A percentile compares a stretch with the other conserved stretches of the same genome.
These are phyloP conservation scores for Cercophora newfieldiana DNA, from an alignment of 495 filamentous ascomycete genomes.

Conservation along the genomic window DNA sequence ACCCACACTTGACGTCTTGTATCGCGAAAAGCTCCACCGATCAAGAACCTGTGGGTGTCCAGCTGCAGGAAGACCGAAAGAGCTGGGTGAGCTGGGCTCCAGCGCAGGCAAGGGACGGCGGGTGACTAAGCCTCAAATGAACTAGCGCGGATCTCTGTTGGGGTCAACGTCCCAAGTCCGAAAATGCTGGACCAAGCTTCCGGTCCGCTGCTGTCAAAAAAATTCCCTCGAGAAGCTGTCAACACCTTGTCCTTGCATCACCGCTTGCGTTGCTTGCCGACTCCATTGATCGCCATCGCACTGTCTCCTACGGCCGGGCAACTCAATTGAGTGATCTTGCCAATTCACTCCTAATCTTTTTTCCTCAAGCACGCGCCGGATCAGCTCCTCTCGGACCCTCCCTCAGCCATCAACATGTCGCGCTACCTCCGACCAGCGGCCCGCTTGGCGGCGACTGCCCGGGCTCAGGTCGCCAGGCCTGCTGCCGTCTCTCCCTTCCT, in stretches of 20 bases:
- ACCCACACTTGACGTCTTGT: not conserved
- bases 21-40: not conserved
- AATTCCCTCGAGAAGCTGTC: slow-evolving; percentile 35
- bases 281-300: slow-evolving; percentile 20
- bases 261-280: slow-evolving; percentile 11
- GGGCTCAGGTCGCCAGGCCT: slow-evolving; percentile 47
- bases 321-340: slow-evolving; percentile 17
- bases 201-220: slow-evolving; percentile 27
- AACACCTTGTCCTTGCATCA: slow-evolving; percentile 17
- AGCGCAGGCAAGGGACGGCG: not conserved
- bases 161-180: slow-evolving; percentile 35
- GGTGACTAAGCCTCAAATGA: slow-evolving; percentile 25
- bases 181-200: slow-evolving; percentile 33
- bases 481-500: slow-evolving; percentile 49
- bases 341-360: not conserved
- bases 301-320: slow-evolving; percentile 15
- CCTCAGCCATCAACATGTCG: slow-evolving; percentile 48
- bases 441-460: slow-evolving; percentile 68
- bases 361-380: slow-evolving; percentile 11
- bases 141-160: slow-evolving; percentile 33
- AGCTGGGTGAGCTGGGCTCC: not conserved
- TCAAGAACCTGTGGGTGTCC: not conserved
- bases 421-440: slow-evolving; percentile 80
- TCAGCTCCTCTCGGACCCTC: slow-evolving; percentile 29
- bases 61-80: not conserved